Evolutionary conservation across 1,284 basidiomycete genomes (phyloP), one percentile per base, ranked within the genome.

Genomic region (Cutaneotrichosporon mucoides): DNA sequence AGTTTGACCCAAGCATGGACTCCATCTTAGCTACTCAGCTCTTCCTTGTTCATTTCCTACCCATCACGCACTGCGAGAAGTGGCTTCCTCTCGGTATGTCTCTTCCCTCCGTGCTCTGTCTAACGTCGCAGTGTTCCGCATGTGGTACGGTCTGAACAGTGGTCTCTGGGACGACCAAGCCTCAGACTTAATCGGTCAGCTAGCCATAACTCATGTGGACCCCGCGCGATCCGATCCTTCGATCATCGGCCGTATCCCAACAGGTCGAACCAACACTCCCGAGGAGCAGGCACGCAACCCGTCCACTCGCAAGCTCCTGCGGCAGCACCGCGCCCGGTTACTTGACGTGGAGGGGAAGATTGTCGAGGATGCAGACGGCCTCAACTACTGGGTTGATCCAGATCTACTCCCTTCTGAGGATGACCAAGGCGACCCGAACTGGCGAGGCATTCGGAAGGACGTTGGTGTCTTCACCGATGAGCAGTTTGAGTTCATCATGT

Each of bases 391-490:
- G 72, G 57, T 68, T 2, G 68, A 71, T 46, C 68, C 66, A 3
- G 60, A 56, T n/a, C 55, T 69, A 11, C 62, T 76, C 7, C 64
- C 64, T 0, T 85, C 82, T 57, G 85, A 86, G 57, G 85, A 82
- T 59, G 86, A 86, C 70, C 81, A 77, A 36, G 79, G 85, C 53
- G 86, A 85, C 16, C 76, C 81, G 37, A 88, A 84, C 84, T 91
- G 89, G 88, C 75, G 76, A 24, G 89, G 89, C 9, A 77, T 92
- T 33, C 86, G 84, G 75, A 88, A 87, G 72, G 89, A 90, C 68
- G 85, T 92, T 45, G 89, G 89, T 34, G 88, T 99, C 61, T 96
- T 93, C 83, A 89, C 85, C 6, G 84, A 92, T 60, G 80, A 84
- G 42, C 87, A 99, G 75, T 99, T 92, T 85, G 85, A 86, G 59